Evolutionary conservation across 352 stramenopile genomes (phyloP), one percentile per base, ranked within the genome.

Genomic region (Plasmopara halstedii): DNA sequence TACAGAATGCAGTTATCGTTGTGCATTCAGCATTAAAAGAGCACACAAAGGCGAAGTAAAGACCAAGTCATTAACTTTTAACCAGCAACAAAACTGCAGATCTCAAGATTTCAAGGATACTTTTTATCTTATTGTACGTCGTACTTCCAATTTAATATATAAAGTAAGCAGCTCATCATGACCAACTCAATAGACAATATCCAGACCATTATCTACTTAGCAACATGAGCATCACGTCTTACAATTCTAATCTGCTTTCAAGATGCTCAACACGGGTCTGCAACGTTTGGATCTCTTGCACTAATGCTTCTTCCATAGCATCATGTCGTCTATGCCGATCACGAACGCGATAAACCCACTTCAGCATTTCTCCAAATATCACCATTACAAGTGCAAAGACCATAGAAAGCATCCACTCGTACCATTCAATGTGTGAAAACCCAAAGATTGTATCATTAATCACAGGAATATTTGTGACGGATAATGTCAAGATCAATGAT

Each of bases 351-450:
- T 83, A 88, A 6, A 58, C 17, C 21, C 48, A 70, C 56, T 88
- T 88, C n/a, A 88, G 54, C 25, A 60, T 82, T 64, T 88, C 76
- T 15, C 76, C 73, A 21, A 84, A 79, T 25, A 53, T 50, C 6
- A 85, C 69, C 76, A 88, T 88, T 29, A 75, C 23, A n/a, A 88
- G 19, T 17, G 76, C 65, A 20, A 83, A 80, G 20, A 69, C 48
- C 48, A 86, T 84, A 23, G 76, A 65, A 56, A 86, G 80, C 43
- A 85, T 61, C 73, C 73, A 85, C 56, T 87, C 64, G 56, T 73
- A 83, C 73, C 73, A 87, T 58, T 82, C 64, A 42, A 87, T 76
- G 49, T 74, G 45, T 3, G 69, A 60, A 42, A 87, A 87, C 23
- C 75, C 75, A 34, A 87, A 87, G 17, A 87, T 46, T 37, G 84